A percentile compares a stretch with the other conserved stretches of the same genome.
Conservation (phyloP, 2,329 filamentous ascomycete genomes). For the Sclerotinia borealis region DNA sequence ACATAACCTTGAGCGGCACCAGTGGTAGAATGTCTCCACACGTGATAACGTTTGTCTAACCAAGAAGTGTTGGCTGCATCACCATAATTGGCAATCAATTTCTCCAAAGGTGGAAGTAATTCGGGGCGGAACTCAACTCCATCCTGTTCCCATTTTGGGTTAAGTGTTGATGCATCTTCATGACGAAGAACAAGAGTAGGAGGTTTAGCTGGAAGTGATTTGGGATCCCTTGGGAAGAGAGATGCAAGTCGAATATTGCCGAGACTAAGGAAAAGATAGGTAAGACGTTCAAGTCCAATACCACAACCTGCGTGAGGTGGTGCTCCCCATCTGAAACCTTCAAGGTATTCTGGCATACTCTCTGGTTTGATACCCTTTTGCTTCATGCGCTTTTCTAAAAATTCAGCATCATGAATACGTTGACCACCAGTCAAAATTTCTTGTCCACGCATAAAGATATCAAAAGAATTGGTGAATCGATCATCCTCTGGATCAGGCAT, state of each 20-base stretch:
- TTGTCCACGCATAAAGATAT: conserved; percentile 89
- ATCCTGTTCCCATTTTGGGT: conserved; percentile 53
- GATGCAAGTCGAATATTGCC: conserved; percentile 87
- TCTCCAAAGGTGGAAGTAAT: conserved; percentile 66
- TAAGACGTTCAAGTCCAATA: conserved; percentile 80
- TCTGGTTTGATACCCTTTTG: conserved; percentile 68
- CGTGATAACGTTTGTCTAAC: conserved; percentile 81
- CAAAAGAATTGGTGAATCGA: conserved; percentile 81
- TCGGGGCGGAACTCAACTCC: conserved; percentile 35
- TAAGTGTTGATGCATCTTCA: conserved; percentile 77
- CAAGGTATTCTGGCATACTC: conserved; percentile 86
- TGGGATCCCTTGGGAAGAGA: conserved; percentile 81
- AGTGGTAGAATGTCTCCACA: conserved; percentile 75
- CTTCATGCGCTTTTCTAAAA: conserved; percentile 73
- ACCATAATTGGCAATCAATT: conserved; percentile 91
- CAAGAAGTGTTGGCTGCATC: conserved; percentile 92
- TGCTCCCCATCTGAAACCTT: conserved; percentile 81
- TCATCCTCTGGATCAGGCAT: conserved; percentile 73
- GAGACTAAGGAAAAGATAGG: conserved; percentile 79
- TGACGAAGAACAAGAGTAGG: conserved; percentile 64
- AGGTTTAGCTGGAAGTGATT: conserved; percentile 69
- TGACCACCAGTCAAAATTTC: conserved; percentile 91
- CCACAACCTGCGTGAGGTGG: conserved; percentile 87
- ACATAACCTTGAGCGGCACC: conserved; percentile 85
- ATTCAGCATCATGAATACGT: conserved; percentile 75